Base-by-base conservation (phyloP, 2,329 filamentous ascomycete species). In the Penicillium hesseltinei region DNA sequence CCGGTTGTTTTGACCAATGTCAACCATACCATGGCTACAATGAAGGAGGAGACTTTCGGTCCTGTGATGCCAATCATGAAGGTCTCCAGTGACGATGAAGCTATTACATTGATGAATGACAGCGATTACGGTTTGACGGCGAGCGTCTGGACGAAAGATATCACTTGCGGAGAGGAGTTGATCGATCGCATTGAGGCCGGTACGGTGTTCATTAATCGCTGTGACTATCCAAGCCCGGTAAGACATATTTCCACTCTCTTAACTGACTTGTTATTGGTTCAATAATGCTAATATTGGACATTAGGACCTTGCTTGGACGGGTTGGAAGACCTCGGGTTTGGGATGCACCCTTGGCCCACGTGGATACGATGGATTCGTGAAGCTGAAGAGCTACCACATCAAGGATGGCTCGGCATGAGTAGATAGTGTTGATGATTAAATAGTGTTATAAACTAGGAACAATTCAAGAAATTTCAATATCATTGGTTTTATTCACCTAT, bases 11-110 rank as follows among this genome's bases (percentile, higher is more conserved):
- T 97, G 57, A 88, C 84, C 10, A 83, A 86, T 64, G 90, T 93
- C 60, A 85, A 87, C 61, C 92, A 96, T 76, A 81, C 80, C 59
- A 96, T 96, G 92, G 77, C 79, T 5, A 88, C 95, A 60, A 96
- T 96, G 90, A 90, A 81, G 19, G 91, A 96, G 64, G 92, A 97
- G 79, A 96, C 92, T 0, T 97, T 97, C 69, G 92, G 92, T 0
- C 92, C 92, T 0, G 85, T 96, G 21, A 92, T 96, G 66, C 88
- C 91, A 0, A 84, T 96, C 19, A 91, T 92, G 86, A 90, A 89
- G 74, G 91, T 96, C 58, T 84, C 85, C 69, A 80, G 80, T 64
- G 92, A 96, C 65, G 83, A 83, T 15, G 90, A 96, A 75, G 92
- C 92, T 0, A 77, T 96, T 58, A 76, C 81, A 62, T 77, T 92